Percentiles rank a stretch among this genome's conserved stretches.
Evolutionary conservation across 345 rosid species (phyloP).

Genomic region (Salix brachista): DNA sequence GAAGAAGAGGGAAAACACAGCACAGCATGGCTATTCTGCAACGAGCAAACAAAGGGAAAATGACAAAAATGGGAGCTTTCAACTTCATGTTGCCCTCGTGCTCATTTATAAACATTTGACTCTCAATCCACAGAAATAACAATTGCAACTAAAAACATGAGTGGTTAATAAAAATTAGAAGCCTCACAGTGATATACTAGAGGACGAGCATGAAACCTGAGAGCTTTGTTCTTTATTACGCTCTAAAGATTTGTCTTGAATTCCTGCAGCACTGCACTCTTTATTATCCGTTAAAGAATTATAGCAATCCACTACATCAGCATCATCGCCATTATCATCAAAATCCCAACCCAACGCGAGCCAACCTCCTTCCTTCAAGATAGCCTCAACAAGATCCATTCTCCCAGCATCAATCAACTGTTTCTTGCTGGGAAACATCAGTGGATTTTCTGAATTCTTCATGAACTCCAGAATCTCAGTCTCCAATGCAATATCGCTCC

Average conservation of each 20-base stretch:
- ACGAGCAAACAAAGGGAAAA: background rate
- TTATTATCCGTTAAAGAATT: conserved; percentile 15
- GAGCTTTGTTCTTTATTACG: conserved; percentile 11
- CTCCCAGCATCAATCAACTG: conserved; percentile 61
- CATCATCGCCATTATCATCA: conserved; percentile 35
- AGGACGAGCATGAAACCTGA: conserved; percentile 37
- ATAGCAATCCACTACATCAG: conserved; percentile 13
- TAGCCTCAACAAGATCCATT: conserved; percentile 67
- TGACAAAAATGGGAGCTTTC: conserved; percentile 6
- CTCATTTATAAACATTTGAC: background rate
- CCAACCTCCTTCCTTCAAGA: conserved; percentile 73
- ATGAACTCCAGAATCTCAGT: conserved; percentile 81
- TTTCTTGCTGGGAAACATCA: conserved; percentile 63
- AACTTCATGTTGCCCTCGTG: conserved; percentile 7
- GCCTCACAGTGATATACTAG: conserved; percentile 60
- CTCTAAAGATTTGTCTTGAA: conserved; percentile 19
- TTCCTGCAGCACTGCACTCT: conserved; percentile 13
- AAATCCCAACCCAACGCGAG: conserved; percentile 82
- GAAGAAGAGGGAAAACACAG: background rate
- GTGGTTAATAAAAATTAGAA: conserved; percentile 21
- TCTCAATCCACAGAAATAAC: background rate
- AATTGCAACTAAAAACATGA: background rate
- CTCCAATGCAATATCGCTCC: conserved; percentile 53
- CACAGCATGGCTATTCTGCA: background rate
- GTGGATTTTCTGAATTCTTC: conserved; percentile 57